Evolutionary conservation across 1,139 yeast genomes (phyloP).

Genomic region (Suhomyces maxii): DNA sequence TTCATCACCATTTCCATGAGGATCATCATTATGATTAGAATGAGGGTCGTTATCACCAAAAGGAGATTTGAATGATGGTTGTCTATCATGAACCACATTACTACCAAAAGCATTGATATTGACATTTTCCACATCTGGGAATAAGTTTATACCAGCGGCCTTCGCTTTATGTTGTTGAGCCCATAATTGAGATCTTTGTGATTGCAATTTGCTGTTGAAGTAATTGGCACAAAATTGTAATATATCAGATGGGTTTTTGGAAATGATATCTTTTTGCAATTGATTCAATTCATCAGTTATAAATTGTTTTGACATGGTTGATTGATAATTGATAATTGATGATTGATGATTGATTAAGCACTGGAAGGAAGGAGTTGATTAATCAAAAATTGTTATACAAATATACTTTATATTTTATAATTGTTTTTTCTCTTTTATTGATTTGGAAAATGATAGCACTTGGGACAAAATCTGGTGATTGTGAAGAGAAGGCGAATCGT

Average conservation of each 20-base stretch:
- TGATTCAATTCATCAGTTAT: constrained; percentile 53
- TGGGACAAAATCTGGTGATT: no score
- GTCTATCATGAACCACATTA: constrained; percentile 32
- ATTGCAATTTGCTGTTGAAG: constrained; percentile 60
- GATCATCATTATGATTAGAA: constrained; percentile 34
- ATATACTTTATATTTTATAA: no score
- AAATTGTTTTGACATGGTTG: constrained; percentile 17
- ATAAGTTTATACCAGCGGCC: constrained; percentile 53
- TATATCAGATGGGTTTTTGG: constrained; percentile 65
- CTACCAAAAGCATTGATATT: constrained; percentile 25
- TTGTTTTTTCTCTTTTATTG: no score
- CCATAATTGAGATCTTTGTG: constrained; percentile 59
- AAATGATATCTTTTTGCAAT: constrained; percentile 60
- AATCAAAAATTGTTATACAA: no score
- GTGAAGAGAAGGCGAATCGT: background rate
- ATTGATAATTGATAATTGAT: background rate
- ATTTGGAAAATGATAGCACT: no score
- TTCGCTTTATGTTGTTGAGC: constrained; percentile 51
- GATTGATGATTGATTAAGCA: background rate
- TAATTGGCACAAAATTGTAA: constrained; percentile 75
- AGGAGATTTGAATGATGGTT: constrained; percentile 62
- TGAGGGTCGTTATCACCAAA: constrained; percentile 67
- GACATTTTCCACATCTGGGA: constrained; percentile 34
- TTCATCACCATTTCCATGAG: constrained; percentile 15
- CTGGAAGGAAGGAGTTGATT: no score